phyloP scores from a whole-genome alignment of 1,139 yeast genomes.

The Yamadazyma mexicana region DNA sequence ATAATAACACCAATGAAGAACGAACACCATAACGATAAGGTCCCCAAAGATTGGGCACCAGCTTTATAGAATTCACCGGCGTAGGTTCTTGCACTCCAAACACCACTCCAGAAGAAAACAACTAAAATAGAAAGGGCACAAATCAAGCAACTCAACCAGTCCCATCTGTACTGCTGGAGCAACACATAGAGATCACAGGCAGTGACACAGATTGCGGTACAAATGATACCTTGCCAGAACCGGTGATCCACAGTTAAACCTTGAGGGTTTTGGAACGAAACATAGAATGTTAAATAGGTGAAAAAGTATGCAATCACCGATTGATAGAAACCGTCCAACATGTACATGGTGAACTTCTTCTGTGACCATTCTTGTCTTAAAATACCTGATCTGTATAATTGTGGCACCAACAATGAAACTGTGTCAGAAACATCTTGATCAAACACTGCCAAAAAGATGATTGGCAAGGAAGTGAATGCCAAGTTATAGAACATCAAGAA shows the following conservation, averaged over 20 bases:
- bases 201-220: slow-evolving; percentile 48
- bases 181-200: slow-evolving; percentile 55
- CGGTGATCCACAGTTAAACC: slow-evolving; percentile 58
- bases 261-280: slow-evolving; percentile 45
- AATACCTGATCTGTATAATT: slow-evolving; percentile 56
- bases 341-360: slow-evolving; percentile 52
- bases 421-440: slow-evolving; percentile 65
- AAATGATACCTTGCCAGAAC: slow-evolving; percentile 57
- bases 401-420: slow-evolving; percentile 58
- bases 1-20: slow-evolving; percentile 47
- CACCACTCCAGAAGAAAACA: slow-evolving; percentile 64
- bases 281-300: slow-evolving; percentile 51
- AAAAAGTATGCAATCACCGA: slow-evolving; percentile 56
- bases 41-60: slow-evolving; percentile 56
- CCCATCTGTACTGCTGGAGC: slow-evolving; percentile 61
- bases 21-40: slow-evolving; percentile 53
- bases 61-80: slow-evolving; percentile 53
- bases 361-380: slow-evolving; percentile 55
- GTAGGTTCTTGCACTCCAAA: slow-evolving; percentile 49
- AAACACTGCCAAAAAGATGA: slow-evolving; percentile 56
- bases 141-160: slow-evolving; percentile 53
- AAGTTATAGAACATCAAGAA: slow-evolving; percentile 64
- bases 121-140: slow-evolving; percentile 50
- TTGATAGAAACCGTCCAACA: slow-evolving; percentile 61
- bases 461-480: slow-evolving; percentile 65